Base-by-base conservation (phyloP, 306 rosid species). In the Pyrus communis region DNA sequence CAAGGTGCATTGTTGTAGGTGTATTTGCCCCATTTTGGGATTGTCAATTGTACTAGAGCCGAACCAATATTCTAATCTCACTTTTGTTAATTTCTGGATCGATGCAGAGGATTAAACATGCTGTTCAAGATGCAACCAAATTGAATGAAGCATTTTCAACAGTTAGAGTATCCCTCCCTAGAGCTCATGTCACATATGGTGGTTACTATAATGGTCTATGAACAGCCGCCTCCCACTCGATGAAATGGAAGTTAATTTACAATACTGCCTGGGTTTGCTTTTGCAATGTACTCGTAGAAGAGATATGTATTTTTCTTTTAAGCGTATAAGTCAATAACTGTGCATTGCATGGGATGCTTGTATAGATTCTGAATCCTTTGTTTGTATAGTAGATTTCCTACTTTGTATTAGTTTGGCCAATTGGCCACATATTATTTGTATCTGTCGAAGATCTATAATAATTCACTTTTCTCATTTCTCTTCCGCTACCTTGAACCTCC, bases 131-230 rank as follows among this genome's bases (percentile, higher is more conserved):
- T 60, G 87, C 98, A 25, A 76, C 82, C 75, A 88, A 83, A 78
- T 67, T 87, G 84, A 91, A 91, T 76, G 97, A 85, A 69, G 91
- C 90, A 70, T 79, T 88, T 46, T 77, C 97, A 67, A 88, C 88
- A 12, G 83, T 43, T 18, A 87, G 86, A 28, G 82, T 87, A 69
- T 91, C 88, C 60, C 54, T 87, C 21, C 76, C 62, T 72, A 86
- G 91, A 75, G 97, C 96, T 72, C 93, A 83, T 52, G 87, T 91
- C 45, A 90, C 93, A 38, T 84, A 40, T 73, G 93, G 94, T 42
- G 96, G 93, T 74, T 84, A 80, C 82, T 87, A 83, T 62, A 91
- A 83, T 28, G 84, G 74, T 28, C 75, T 87, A 25, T 89, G 71
- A 74, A 59, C 71, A 46, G 8, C 15, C 38, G 23, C 11, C 49